Evolutionary conservation across 805 yeast genomes (phyloP), one percentile per base, ranked within the genome.

Genomic region (Saturnispora ahearnii): DNA sequence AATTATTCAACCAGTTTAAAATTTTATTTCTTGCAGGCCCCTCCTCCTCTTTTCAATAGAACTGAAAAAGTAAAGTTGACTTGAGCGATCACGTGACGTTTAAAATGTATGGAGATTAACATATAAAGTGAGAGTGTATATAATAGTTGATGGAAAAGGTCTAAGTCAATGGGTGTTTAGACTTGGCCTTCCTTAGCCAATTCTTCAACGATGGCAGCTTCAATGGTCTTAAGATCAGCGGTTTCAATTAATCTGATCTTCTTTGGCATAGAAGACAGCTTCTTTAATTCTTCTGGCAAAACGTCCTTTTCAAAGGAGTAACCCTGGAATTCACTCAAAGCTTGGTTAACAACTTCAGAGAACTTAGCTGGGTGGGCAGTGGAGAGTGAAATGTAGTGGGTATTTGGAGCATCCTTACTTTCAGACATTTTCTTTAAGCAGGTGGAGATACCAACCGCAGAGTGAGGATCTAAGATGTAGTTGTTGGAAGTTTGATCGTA

Each of bases 361-460:
- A 93, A 93, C 70, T 93, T 93, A 53, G 99, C 99, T 41, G 99
- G 99, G 66, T 93, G 99, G 8, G 99, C 99, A 44, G 99, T 93
- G 10, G 97, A 85, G 51, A 93, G 77, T 5, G 96, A 85, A 42
- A 93, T 75, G 62, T 77, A 77, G 50, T 77, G 72, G 37, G 73
- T 67, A 29, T 71, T 62, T 22, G 66, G 52, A 9, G 54, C 60
- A 36, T 69, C 67, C 11, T 50, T 37, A n/a, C 38, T 49, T 26
- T 66, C 62, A 42, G 71, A 75, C 48, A 84, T 77, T 61, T 78
- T 73, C 57, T 82, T 74, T 57, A 83, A 75, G 38, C 93, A 72
- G 21, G 95, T 84, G 52, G 84, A 77, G 43, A 93, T 84, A 62
- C 98, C 99, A 49, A 93, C 96, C 36, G 99, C 89, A 40, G 96